Conservation (phyloP, 352 stramenopile genomes). For the Globisporangium okanoganense region DNA sequence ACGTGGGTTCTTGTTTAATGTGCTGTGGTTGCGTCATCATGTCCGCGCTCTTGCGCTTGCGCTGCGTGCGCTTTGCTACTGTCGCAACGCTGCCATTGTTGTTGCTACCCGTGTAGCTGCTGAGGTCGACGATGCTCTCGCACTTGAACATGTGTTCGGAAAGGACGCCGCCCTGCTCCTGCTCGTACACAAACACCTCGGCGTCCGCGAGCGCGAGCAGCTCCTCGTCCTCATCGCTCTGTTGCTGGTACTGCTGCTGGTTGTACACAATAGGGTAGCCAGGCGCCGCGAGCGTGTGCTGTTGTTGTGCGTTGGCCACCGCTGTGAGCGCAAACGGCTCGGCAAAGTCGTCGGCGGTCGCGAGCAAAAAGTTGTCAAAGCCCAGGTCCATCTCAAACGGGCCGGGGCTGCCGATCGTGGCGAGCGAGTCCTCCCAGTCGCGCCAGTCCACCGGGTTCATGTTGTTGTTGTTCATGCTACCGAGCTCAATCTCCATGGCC, state of each 20-base stretch:
- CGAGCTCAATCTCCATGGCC: slow-evolving; percentile 19
- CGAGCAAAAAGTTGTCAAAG: slow-evolving; percentile 59
- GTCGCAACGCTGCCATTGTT: neutral
- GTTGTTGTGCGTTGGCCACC: neutral
- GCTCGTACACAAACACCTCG: slow-evolving; percentile 19
- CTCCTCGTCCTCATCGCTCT: slow-evolving; percentile 18
- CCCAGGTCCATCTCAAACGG: slow-evolving; percentile 55
- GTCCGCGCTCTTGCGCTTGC: slow-evolving; percentile 63
- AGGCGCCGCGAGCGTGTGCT: slow-evolving; percentile 15
- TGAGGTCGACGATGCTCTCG: slow-evolving; percentile 13
- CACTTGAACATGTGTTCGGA: slow-evolving; percentile 21
- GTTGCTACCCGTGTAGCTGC: slow-evolving; percentile 10
- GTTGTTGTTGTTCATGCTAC: slow-evolving; percentile 15
- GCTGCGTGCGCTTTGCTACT: slow-evolving; percentile 20
- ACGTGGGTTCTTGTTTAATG: slow-evolving; percentile 14
- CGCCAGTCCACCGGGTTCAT: slow-evolving; percentile 30
- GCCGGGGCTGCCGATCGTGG: slow-evolving; percentile 19
- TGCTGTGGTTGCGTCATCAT: slow-evolving; percentile 16
- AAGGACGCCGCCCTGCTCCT: slow-evolving; percentile 16
- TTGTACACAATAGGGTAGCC: slow-evolving; percentile 23
- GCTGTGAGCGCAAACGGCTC: slow-evolving; percentile 31
- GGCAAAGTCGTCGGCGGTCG: slow-evolving; percentile 57
- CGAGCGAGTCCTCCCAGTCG: slow-evolving; percentile 41
- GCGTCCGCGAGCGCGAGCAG: slow-evolving; percentile 16
- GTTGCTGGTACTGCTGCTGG: slow-evolving; percentile 13